Percentiles rank a stretch among this genome's conserved stretches.
phyloP scores from a whole-genome alignment of 306 rosid genomes.

The Begonia masoniana region DNA sequence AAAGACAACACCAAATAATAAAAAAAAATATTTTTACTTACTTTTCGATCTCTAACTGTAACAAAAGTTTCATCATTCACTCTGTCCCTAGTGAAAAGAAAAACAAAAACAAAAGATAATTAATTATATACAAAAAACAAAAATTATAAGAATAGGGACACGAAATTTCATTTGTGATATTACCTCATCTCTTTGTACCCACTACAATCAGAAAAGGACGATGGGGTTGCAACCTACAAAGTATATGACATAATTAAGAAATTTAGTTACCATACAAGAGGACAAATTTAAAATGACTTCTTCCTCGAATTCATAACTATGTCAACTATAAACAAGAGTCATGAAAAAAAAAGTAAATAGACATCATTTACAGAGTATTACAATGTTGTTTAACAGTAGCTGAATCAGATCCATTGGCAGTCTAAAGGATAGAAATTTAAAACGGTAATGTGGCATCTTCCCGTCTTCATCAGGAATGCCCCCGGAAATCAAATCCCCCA shows the following conservation, averaged over 20 bases:
- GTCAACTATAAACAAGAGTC: too few relatives aligned
- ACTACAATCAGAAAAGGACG: slow-evolving; percentile 35
- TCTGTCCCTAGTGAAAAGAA: slow-evolving; percentile 36
- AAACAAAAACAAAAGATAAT: not conserved
- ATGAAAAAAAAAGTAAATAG: too few relatives aligned
- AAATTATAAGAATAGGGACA: not conserved
- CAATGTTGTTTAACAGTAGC: too few relatives aligned
- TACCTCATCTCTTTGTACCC: slow-evolving; percentile 60
- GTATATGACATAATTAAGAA: not conserved
- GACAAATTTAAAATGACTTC: too few relatives aligned
- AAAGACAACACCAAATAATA: not conserved
- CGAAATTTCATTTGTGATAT: slow-evolving; percentile 3
- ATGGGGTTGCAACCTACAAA: slow-evolving; percentile 34
- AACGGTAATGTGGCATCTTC: too few relatives aligned
- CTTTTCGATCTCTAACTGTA: slow-evolving; percentile 49
- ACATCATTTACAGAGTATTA: too few relatives aligned
- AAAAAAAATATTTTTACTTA: slow-evolving; percentile 21
- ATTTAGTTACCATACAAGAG: too few relatives aligned
- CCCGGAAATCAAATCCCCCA: too few relatives aligned
- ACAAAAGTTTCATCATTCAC: slow-evolving; percentile 33
- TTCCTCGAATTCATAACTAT: too few relatives aligned
- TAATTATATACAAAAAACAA: not conserved
- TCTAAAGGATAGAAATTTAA: too few relatives aligned
- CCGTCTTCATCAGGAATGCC: too few relatives aligned
- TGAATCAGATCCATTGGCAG: too few relatives aligned